Conservation (phyloP, 2,329 filamentous ascomycete genomes). For the Keithomyces neogunnii region DNA sequence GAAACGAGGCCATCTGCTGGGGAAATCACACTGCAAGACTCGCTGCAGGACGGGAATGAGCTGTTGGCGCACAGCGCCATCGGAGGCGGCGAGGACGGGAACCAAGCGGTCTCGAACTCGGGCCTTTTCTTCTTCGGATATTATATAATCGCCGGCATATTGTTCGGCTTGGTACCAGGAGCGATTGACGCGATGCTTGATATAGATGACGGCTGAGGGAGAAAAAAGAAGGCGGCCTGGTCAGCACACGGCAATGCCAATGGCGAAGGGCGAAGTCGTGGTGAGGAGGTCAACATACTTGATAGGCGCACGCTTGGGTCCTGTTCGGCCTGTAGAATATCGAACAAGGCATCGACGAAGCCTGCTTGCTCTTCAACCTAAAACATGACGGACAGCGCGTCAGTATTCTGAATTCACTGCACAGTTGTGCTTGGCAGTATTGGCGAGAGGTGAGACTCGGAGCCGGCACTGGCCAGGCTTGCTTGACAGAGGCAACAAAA, state of each 20-base stretch:
- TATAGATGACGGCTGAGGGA: conserved; percentile 79
- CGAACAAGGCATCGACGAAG: conserved; percentile 83
- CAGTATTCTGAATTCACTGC: not conserved
- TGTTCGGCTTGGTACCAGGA: conserved; percentile 80
- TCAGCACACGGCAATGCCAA: not conserved
- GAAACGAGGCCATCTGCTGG: conserved; percentile 87
- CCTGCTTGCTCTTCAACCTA: conserved; percentile 86
- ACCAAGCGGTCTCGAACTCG: conserved; percentile 82
- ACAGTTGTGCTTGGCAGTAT: no score
- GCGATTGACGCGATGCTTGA: conserved; percentile 94
- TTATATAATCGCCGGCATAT: conserved; percentile 61
- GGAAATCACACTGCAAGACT: conserved; percentile 93
- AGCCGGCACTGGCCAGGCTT: no score
- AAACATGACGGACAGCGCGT: conserved; percentile 4
- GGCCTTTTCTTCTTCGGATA: conserved; percentile 82
- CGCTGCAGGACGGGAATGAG: conserved; percentile 92
- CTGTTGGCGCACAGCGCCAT: conserved; percentile 78
- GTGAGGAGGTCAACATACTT: conserved; percentile 50
- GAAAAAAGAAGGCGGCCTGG: not conserved
- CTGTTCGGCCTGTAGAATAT: conserved; percentile 84
- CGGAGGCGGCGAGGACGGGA: conserved; percentile 75
- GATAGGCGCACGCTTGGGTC: conserved; percentile 78
- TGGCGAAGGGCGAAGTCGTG: conserved; percentile 3
- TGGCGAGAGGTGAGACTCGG: no score
- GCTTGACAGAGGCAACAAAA: no score